Base-by-base conservation (phyloP, 257 asterid genomes). In the Handroanthus guayacan region DNA sequence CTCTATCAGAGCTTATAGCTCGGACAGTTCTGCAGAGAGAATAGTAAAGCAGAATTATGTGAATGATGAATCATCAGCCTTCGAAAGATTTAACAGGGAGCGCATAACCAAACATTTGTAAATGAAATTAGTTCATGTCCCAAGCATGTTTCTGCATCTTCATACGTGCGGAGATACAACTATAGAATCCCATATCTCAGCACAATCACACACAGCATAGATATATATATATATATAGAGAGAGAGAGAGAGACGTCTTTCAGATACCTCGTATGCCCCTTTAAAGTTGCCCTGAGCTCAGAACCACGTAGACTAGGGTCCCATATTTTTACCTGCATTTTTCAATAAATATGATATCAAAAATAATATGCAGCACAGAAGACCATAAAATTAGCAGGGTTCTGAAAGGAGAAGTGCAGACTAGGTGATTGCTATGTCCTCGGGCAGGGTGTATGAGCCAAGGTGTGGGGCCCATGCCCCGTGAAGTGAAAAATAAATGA, bases 271-370 rank as follows among this genome's bases (percentile, higher is more conserved):
- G 98, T 85, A 83, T 94, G 98, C 41, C 98, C 98, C 86, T 88
- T 86, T 79, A 94, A 69, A 62, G 97, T 94, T 71, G 98, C 98
- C 84, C 90, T 82, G 71, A 94, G 96, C 82, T 94, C 98, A 78
- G 98, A 92, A 62, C 97, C 97, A 71, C 97, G 96, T 80, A 87
- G 89, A 78, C 95, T 94, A 20, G 98, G 97, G 79, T 94, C 98
- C 98, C 98, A 94, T 79, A 94, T 88, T 85, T 87, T 94, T 69
- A 92, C 88, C 98, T 92, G 98, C 85, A 81, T 65, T 78, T 34
- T 43, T 69, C 9, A n/a, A 18, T 9, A 72, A 61, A 20, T 47
- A 72, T 9, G 68, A 11, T 16, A 65, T 17, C 47, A 71, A 13
- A 63, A 12, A 58, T 48, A 44, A 31, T 9, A 6, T 67, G 51